Evolutionary conservation across 1,139 yeast genomes (phyloP).

Genomic region (Pichia terricola): DNA sequence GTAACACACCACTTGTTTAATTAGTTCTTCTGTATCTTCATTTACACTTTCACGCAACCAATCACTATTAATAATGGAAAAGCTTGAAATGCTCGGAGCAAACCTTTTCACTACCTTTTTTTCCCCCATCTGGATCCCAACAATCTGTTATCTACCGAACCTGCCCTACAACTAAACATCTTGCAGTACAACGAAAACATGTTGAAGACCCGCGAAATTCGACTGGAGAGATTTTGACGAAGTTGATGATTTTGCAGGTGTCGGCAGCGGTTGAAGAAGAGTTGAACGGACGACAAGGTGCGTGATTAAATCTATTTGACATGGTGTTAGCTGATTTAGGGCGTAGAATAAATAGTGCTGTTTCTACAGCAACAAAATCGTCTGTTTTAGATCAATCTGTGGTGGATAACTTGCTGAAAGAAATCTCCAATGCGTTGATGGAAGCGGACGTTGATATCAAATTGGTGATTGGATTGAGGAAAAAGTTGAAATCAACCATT

Average conservation of each 20-base stretch:
- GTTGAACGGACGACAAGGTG: too few relatives aligned
- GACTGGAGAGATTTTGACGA: too few relatives aligned
- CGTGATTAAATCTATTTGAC: too few relatives aligned
- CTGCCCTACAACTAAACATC: too few relatives aligned
- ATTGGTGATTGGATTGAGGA: conserved; percentile 69
- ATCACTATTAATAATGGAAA: conserved; percentile 5
- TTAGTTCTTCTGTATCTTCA: conserved; percentile 7
- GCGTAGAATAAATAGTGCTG: conserved; percentile 68
- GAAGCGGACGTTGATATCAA: conserved; percentile 89
- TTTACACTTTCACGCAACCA: conserved; percentile 3
- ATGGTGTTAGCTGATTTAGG: conserved; percentile 98
- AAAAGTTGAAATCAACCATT: conserved; percentile 56
- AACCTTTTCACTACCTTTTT: too few relatives aligned
- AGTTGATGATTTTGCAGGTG: too few relatives aligned
- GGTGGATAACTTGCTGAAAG: conserved; percentile 67
- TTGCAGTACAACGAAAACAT: too few relatives aligned
- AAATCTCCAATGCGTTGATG: conserved; percentile 78
- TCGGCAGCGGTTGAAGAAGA: too few relatives aligned
- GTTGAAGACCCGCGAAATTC: too few relatives aligned
- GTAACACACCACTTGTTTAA: conserved; percentile 9
- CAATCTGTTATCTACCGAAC: too few relatives aligned
- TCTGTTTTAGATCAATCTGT: conserved; percentile 51
- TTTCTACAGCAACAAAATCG: conserved; percentile 58
- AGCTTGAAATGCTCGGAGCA: neutral
- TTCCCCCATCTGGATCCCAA: too few relatives aligned